phyloP scores from a whole-genome alignment of 345 rosid species.

The Eucalyptus viminalis region DNA sequence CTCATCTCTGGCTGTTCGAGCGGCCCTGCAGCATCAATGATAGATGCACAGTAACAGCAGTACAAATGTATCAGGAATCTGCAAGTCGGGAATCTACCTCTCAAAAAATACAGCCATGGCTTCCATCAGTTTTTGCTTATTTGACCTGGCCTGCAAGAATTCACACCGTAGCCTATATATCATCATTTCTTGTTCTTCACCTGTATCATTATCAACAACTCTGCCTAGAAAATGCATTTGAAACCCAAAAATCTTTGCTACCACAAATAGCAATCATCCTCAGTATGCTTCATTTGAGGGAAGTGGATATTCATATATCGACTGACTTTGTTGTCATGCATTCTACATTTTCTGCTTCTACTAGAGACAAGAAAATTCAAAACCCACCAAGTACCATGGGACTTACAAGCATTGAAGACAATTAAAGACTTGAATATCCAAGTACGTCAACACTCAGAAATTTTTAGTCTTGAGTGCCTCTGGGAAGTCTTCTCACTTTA shows the following conservation, averaged over 20 bases:
- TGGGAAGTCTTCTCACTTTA: background rate
- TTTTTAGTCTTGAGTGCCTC: background rate
- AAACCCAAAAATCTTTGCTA: background rate
- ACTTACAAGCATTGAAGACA: background rate
- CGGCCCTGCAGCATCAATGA: conserved; percentile 28
- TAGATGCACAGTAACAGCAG: background rate
- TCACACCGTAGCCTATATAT: background rate
- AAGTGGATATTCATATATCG: background rate
- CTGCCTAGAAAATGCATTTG: background rate
- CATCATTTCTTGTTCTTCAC: background rate
- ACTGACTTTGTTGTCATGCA: background rate
- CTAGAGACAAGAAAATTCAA: background rate
- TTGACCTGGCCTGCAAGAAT: conserved; percentile 55
- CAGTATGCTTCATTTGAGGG: background rate
- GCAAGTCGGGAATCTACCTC: conserved; percentile 29
- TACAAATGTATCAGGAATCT: background rate
- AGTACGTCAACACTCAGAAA: background rate
- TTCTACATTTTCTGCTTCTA: background rate
- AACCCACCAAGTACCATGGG: background rate
- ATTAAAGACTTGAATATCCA: background rate
- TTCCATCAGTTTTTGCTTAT: conserved; percentile 70
- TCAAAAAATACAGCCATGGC: conserved; percentile 91
- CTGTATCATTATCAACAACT: background rate
- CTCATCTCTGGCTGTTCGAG: conserved; percentile 51
- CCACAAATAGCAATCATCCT: background rate